phyloP scores from a whole-genome alignment of 805 yeast genomes.

The Allodekkera sacchari region DNA sequence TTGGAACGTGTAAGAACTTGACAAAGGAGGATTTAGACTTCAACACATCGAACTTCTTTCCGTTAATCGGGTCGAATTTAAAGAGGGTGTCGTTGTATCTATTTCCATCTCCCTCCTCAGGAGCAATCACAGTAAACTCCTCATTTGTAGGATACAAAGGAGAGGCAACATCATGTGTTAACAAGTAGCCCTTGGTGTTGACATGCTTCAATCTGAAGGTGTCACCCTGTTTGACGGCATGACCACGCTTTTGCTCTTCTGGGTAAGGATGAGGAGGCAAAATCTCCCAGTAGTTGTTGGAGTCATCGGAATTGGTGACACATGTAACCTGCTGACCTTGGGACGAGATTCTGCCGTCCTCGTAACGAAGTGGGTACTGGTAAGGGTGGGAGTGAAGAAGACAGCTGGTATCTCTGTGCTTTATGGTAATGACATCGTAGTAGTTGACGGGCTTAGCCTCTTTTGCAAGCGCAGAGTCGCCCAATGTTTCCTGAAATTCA shows the following conservation, averaged over 20 bases:
- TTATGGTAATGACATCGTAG: slow-evolving; percentile 67
- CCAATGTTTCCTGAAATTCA: slow-evolving; percentile 86
- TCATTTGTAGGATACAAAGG: slow-evolving; percentile 89
- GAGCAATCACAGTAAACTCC: slow-evolving; percentile 77
- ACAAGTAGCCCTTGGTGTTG: slow-evolving; percentile 66
- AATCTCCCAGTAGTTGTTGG: slow-evolving; percentile 81
- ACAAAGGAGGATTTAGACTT: slow-evolving; percentile 66
- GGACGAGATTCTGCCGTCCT: slow-evolving; percentile 92
- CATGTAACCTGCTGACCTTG: slow-evolving; percentile 93
- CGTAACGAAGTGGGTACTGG: slow-evolving; percentile 83
- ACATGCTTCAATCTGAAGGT: slow-evolving; percentile 73
- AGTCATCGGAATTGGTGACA: slow-evolving; percentile 46
- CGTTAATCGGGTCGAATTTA: slow-evolving; percentile 55
- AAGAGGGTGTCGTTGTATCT: slow-evolving; percentile 72
- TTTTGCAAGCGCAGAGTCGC: slow-evolving; percentile 70
- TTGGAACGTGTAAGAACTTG: slow-evolving; percentile 71
- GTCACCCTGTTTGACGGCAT: slow-evolving; percentile 62
- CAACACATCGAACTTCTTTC: slow-evolving; percentile 40
- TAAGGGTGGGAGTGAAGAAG: slow-evolving; percentile 75
- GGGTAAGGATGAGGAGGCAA: slow-evolving; percentile 50
- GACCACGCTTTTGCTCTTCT: slow-evolving; percentile 30
- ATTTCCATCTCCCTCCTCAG: slow-evolving; percentile 39
- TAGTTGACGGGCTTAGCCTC: slow-evolving; percentile 67
- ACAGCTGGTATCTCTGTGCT: slow-evolving; percentile 73
- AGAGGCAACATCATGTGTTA: slow-evolving; percentile 95